phyloP scores from a whole-genome alignment of 129 eudicot species.

The Dittrichia graveolens region DNA sequence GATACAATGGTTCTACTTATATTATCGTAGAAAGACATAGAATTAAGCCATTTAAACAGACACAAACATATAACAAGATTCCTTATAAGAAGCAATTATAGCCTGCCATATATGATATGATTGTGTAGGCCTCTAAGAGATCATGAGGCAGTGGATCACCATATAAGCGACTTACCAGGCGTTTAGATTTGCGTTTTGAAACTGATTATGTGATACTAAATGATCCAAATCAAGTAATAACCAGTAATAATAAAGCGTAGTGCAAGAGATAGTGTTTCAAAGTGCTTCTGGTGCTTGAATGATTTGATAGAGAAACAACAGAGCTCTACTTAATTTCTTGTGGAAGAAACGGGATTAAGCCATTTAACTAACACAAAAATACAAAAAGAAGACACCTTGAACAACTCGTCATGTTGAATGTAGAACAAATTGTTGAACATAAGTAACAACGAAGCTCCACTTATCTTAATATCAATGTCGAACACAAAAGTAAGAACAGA shows the following conservation, averaged over 20 bases:
- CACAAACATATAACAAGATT: constrained; percentile 10
- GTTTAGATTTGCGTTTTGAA: not conserved
- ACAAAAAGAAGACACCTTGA: constrained; percentile 17
- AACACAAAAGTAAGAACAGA: not conserved
- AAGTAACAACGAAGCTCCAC: not conserved
- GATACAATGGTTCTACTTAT: constrained; percentile 1
- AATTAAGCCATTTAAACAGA: not conserved
- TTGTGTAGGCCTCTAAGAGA: constrained; percentile 11
- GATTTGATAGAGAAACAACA: too few species aligned
- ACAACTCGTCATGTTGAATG: constrained; percentile 7
- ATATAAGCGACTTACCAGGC: not conserved
- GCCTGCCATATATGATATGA: constrained; percentile 20
- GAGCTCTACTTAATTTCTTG: too few species aligned
- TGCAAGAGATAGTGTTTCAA: not conserved
- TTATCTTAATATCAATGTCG: too few species aligned
- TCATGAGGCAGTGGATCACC: not conserved
- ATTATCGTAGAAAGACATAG: not conserved
- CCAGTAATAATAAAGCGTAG: not conserved
- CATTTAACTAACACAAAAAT: not conserved
- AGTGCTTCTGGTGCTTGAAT: not conserved
- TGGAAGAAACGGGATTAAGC: too few species aligned
- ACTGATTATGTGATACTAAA: not conserved
- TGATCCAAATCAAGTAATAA: not conserved
- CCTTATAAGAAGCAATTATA: constrained; percentile 11
- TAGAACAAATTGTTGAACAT: not conserved